Conservation (phyloP, 2,329 filamentous ascomycete genomes). For the Colletotrichum melonis region DNA sequence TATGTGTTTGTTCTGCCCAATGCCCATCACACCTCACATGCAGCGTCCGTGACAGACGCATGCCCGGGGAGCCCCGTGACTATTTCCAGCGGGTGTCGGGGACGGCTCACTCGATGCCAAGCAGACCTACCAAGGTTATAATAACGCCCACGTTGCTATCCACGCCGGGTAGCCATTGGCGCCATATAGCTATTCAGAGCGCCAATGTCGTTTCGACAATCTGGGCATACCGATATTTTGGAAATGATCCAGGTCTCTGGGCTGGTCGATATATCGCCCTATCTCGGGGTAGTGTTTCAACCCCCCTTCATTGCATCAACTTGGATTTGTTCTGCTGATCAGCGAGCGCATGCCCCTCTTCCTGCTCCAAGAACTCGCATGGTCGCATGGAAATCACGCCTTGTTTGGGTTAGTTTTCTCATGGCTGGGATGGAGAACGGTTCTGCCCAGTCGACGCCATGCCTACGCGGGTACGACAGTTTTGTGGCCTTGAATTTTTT, state of each 20-base stretch:
- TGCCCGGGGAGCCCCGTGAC: neutral
- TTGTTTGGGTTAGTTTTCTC: neutral
- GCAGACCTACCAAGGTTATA: neutral
- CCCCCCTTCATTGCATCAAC: neutral
- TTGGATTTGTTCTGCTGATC: neutral
- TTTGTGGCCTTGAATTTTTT: neutral
- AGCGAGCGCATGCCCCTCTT: neutral
- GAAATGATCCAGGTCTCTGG: neutral
- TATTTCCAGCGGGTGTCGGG: slow-evolving; percentile 1
- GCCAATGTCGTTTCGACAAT: neutral
- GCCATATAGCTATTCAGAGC: neutral
- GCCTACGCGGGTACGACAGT: slow-evolving; percentile 5
- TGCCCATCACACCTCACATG: neutral
- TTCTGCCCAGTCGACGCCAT: slow-evolving; percentile 1
- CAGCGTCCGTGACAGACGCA: neutral
- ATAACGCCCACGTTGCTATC: too few relatives aligned
- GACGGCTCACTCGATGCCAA: neutral
- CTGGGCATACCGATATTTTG: neutral
- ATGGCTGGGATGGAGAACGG: slow-evolving; percentile 5
- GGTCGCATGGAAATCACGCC: neutral
- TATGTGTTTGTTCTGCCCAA: neutral
- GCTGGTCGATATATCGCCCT: neutral
- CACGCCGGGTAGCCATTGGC: neutral
- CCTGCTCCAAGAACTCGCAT: neutral
- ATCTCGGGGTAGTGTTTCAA: slow-evolving; percentile 7